Evolutionary conservation across 306 rosid genomes (phyloP).

Genomic region (Neltuma alba): DNA sequence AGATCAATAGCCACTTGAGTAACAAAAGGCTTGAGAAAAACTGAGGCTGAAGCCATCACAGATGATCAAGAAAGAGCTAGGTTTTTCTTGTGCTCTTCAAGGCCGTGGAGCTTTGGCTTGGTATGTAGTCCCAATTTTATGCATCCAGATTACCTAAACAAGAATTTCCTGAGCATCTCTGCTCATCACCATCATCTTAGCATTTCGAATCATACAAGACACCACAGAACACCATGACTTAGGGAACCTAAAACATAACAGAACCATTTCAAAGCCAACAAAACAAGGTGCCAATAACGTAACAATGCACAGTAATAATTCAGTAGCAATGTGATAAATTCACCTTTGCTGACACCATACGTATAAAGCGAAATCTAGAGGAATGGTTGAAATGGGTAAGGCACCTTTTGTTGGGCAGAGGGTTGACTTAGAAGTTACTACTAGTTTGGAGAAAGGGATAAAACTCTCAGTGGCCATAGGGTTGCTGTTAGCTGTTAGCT

Average conservation of each 20-base stretch:
- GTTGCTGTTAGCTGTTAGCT: no score
- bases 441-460: no score
- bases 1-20: slow-evolving; percentile 31
- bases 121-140: not conserved
- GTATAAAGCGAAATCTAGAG: no score
- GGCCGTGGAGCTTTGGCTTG: not conserved
- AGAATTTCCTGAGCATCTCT: not conserved
- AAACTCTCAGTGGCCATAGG: no score
- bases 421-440: no score
- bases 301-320: not conserved
- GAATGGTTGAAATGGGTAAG: no score
- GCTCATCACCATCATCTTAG: not conserved
- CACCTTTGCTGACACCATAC: no score
- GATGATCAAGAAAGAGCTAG: slow-evolving; percentile 34
- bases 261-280: not conserved
- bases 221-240: not conserved
- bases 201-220: not conserved
- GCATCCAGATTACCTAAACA: not conserved
- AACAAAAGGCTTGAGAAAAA: slow-evolving; percentile 34
- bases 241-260: not conserved
- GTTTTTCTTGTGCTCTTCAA: slow-evolving; percentile 3
- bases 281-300: not conserved
- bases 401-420: no score
- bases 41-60: slow-evolving; percentile 45
- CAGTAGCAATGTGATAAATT: no score